These are phyloP conservation scores for Mycena galericulata DNA, from an alignment of 768 basidiomycete species.

Conservation along the genomic window DNA sequence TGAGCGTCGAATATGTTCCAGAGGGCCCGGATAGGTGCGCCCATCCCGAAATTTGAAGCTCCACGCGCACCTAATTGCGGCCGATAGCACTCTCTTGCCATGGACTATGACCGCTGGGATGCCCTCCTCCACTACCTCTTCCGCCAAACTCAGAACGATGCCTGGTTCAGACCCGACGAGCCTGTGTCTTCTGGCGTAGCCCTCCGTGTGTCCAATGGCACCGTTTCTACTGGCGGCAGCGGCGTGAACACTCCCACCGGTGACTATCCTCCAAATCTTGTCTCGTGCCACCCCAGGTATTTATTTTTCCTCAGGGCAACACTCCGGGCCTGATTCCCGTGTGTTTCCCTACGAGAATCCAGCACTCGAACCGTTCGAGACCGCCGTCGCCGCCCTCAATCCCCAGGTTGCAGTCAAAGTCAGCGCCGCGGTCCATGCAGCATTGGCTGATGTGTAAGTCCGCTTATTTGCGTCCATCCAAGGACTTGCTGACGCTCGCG, in stretches of 20 bases:
- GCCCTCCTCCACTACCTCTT: constrained; percentile 86
- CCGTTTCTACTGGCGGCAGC: constrained; percentile 29
- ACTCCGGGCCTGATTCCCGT: constrained; percentile 63
- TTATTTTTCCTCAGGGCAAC: constrained; percentile 19
- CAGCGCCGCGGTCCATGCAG: constrained; percentile 85
- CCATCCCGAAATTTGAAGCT: too few relatives aligned
- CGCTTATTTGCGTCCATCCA: constrained; percentile 58
- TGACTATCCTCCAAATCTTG: constrained; percentile 40
- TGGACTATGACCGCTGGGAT: constrained; percentile 86
- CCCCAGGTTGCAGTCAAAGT: constrained; percentile 87
- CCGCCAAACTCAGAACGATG: constrained; percentile 82
- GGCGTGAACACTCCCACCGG: constrained; percentile 33
- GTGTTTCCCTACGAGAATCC: constrained; percentile 88
- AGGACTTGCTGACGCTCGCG: neutral
- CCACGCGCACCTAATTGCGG: too few relatives aligned
- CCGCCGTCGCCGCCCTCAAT: constrained; percentile 75
- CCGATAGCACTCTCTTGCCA: constrained; percentile 32
- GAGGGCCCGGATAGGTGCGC: too few relatives aligned
- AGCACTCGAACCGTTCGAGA: constrained; percentile 80
- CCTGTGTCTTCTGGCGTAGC: constrained; percentile 81
- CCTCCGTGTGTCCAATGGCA: constrained; percentile 60
- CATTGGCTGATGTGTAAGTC: constrained; percentile 72
- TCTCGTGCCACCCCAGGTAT: neutral
- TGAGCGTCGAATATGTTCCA: too few relatives aligned
- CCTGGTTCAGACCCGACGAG: constrained; percentile 86